Base-by-base conservation (phyloP, 257 asterid genomes). In the Linaria vulgaris region DNA sequence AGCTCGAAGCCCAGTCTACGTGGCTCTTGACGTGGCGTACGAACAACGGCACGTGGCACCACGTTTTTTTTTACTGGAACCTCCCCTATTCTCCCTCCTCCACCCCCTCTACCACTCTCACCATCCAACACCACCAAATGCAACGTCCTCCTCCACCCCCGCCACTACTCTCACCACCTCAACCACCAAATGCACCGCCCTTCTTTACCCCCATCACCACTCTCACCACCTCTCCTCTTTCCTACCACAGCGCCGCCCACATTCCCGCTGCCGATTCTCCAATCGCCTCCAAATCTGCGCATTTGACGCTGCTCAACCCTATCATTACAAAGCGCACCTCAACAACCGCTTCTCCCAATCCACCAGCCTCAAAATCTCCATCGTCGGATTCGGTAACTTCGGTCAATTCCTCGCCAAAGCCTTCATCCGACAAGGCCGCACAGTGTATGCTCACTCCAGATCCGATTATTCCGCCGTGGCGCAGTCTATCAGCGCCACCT, bases 381-480 rank as follows among this genome's bases (percentile, higher is more conserved):
- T 88, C 0, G 47, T 88, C 9, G 96, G 96, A 12, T 88, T 85
- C 69, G 96, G 96, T 0, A 88, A 88, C 62, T 88, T 88, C 69
- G 96, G 96, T 6, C 95, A 83, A 53, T 88, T 85, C 55, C 84
- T 88, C 1, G 83, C 95, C 23, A 84, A 79, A 69, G 78, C 90
- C 1, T 83, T 88, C 72, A 22, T 84, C 55, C 79, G 73, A 12
- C 95, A 79, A 56, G 95, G 92, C 0, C 95, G 85, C 70, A 3
- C 69, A 1, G 95, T 88, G 0, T 76, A 71, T 24, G 90, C 92
- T 1, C 77, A 78, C 25, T 88, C 96, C 12, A 78, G 95, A 9
- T 69, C 86, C 1, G 67, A 82, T 70, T 70, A 84, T 71, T 68
- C 45, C 58, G 47, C 78, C 19, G 39, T 60, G 1, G 88, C 96